Evolutionary conservation across 352 stramenopile species (phyloP), one percentile per base, ranked within the genome.

Genomic region (Phytophthora constricta): DNA sequence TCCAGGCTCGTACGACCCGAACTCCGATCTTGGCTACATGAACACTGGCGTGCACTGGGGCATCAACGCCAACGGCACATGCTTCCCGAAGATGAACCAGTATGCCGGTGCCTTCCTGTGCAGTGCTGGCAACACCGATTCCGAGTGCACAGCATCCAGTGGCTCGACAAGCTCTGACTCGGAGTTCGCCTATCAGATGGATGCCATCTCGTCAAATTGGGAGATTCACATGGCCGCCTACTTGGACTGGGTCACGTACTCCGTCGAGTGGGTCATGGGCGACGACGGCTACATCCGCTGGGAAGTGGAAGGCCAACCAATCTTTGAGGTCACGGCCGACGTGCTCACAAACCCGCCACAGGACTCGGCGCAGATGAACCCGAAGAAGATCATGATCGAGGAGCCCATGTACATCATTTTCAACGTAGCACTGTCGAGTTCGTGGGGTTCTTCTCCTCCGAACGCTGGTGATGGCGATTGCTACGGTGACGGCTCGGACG

Each of bases 191-290:
- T 83, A 86, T 48, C 80, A 97, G 68, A 95, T 97, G 60, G 96
- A 99, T 74, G 95, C 94, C 2, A 89, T 98, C 14, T 97, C 91
- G n/a, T 84, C 89, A 20, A 97, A 98, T 59, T 95, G 91, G 72
- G 80, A 84, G 11, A 65, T 98, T 7, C 89, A 87, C 43, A 34
- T 89, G 4, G 78, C 61, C 7, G 96, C 77, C 50, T 97, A 96
- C 81, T 69, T 73, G 62, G 63, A 66, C 14, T 70, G 63, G 63
- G 56, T 71, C 42, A 62, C 63, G 17, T 70, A 70, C 50, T 57
- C 56, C 1, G 49, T 66, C 16, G 49, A 71, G 13, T 71, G 63
- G 63, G 49, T 62, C 48, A 27, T 43, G n/a, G 63, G 63, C 10
- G 25, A 71, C 17, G 20, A 56, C 1, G 63, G 63, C 10, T 71